Evolutionary conservation across 176 grass and related monocot genomes (phyloP), one percentile per base, ranked within the genome.

Genomic region (Oryza meyeriana): DNA sequence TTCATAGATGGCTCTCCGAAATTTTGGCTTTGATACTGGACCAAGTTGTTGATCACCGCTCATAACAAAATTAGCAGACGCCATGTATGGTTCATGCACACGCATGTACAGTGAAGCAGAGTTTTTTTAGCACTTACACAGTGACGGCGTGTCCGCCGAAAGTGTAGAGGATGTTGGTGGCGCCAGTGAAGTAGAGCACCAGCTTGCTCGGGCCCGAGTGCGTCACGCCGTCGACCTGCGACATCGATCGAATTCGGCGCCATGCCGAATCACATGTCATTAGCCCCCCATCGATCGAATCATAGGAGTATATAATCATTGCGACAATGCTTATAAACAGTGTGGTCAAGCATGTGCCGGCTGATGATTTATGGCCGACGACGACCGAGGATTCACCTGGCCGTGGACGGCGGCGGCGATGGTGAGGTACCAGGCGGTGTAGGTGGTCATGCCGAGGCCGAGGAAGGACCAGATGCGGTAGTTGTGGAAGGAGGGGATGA

Each of bases 401-500:
- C 88, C 88, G 47, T 90, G 83, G n/a, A 90, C 12, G 36, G 25
- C 78, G 0, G 88, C 72, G 29, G 88, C 88, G 68, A 90, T 61
- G 45, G 88, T 79, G 83, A 90, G 66, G 66, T 90, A 90, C 88
- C 88, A 90, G 12, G 88, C 88, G 35, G 88, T 90, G 88, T 86
- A 90, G 45, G 88, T 90, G 67, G 83, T 86, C 88, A 90, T 90
- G 79, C 29, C 88, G 66, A 90, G 83, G 66, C 88, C 88, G 24
- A 90, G 84, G 88, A 90, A 90, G 17, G 83, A 90, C 88, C 88
- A 90, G 61, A 90, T 65, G 3, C 88, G 78, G 83, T 90, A 90
- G 74, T 90, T 90, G 88, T 90, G 88, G 73, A 79, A 89, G 72
- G 88, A 89, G 4, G 88, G 88, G 83, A 89, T 85, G 88, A 89